Base-by-base conservation (phyloP, 2,329 filamentous ascomycete species). In the Verticillium longisporum region DNA sequence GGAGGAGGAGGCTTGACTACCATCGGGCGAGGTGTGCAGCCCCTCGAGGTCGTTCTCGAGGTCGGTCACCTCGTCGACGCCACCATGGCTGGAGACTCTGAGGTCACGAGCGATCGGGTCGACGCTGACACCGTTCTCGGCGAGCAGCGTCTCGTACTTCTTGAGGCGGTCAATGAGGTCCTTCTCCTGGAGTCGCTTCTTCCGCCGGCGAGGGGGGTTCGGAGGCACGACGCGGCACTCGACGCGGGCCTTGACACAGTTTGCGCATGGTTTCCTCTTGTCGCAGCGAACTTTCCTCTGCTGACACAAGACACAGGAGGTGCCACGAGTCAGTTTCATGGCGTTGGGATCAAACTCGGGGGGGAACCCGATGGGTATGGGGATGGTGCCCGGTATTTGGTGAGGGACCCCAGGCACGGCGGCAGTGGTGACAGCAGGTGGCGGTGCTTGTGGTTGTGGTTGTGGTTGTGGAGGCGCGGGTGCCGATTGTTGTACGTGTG, bases 201-300 rank as follows among this genome's bases (percentile, higher is more conserved):
- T 85, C 61, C 83, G 76, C 11, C 84, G 72, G 69, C 86, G 74
- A 68, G 85, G 78, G 70, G 86, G 77, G 69, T 85, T 73, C 66
- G 85, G 76, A 68, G 84, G 76, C 65, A 83, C 74, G 7, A 87
- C 83, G 41, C 80, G 79, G 70, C 87, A 92, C 66, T 89, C 83
- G 36, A 81, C 81, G 26, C 79, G 75, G 59, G 83, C 81, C 72
- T 83, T 88, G 70, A 85, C 77, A 69, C 89, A 91, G 73, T 88
- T 88, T 67, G 82, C 78, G 69, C 89, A 92, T 15, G 89, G 89
- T 72, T 87, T 87, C 66, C 82, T 84, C 73, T 88, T 88, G 72
- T 91, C 86, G 73, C 89, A 92, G 62, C 87, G 87, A 53, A 92
- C 83, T 72, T 92, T 92, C 63, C 88, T 85, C 71, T 90, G 88